Percentiles rank a stretch among this genome's conserved stretches.
Evolutionary conservation across 164 flowering plant genomes (phyloP).

Genomic region (Malania oleifera): DNA sequence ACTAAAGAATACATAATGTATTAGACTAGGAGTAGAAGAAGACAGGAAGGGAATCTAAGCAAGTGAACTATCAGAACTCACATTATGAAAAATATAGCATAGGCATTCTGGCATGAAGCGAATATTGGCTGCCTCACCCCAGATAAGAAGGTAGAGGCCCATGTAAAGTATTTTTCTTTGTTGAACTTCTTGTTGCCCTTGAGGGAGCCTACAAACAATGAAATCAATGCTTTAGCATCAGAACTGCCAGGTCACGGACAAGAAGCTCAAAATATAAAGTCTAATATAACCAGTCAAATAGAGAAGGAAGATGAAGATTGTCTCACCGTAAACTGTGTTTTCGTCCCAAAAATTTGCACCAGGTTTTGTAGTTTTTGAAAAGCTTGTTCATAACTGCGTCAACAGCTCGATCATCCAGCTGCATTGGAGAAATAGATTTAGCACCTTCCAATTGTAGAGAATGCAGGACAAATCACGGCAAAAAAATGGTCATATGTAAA

Average conservation of each 20-base stretch:
- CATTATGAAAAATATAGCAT: slow-evolving; percentile 96
- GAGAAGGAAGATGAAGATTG: neutral
- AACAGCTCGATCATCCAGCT: slow-evolving; percentile 95
- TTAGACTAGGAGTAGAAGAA: neutral
- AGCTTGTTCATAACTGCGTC: slow-evolving; percentile 83
- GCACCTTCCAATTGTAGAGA: neutral
- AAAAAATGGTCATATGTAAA: too few species aligned
- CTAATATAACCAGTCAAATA: neutral
- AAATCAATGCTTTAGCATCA: slow-evolving; percentile 2
- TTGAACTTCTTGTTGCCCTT: slow-evolving; percentile 78
- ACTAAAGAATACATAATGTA: neutral
- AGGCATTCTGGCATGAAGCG: slow-evolving; percentile 99
- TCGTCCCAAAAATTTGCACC: slow-evolving; percentile 96
- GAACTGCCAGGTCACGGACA: neutral
- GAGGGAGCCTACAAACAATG: slow-evolving; percentile 61
- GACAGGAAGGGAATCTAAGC: neutral
- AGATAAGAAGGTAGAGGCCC: slow-evolving; percentile 94
- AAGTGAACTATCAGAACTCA: slow-evolving; percentile 28
- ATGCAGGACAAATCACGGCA: neutral
- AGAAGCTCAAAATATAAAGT: neutral
- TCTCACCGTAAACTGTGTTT: slow-evolving; percentile 88
- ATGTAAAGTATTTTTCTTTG: slow-evolving; percentile 91
- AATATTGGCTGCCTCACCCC: slow-evolving; percentile 99
- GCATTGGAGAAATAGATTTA: slow-evolving; percentile 16
- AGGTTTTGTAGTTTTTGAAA: slow-evolving; percentile 90